Evolutionary conservation across 2,329 filamentous ascomycete genomes (phyloP).

Genomic region (Leptographium radiaticola): DNA sequence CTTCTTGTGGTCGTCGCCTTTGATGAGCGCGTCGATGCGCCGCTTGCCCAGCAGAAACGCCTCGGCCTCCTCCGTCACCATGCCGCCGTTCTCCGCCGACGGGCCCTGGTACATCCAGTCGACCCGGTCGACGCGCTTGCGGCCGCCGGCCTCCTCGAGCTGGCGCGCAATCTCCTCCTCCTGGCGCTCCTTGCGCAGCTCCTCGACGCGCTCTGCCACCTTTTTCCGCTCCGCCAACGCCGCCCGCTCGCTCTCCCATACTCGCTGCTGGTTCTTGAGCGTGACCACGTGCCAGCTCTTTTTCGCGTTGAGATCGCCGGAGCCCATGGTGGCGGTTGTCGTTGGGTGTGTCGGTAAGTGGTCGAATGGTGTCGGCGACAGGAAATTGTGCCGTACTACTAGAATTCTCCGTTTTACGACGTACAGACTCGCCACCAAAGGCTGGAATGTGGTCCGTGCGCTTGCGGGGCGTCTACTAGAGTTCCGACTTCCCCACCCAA

Average conservation of each 20-base stretch:
- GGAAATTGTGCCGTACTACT: too few relatives aligned
- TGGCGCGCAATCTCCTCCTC: constrained; percentile 85
- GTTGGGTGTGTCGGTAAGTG: neutral
- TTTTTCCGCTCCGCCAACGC: constrained; percentile 91
- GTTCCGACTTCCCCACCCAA: neutral
- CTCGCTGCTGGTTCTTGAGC: constrained; percentile 77
- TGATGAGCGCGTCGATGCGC: constrained; percentile 69
- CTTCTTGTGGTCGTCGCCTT: constrained; percentile 68
- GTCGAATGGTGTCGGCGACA: too few relatives aligned
- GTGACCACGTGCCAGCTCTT: constrained; percentile 90
- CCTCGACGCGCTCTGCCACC: constrained; percentile 80
- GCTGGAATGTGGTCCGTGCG: constrained; percentile 8
- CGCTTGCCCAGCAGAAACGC: constrained; percentile 87
- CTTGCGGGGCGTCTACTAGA: neutral
- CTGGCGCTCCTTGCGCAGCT: constrained; percentile 84
- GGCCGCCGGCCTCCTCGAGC: constrained; percentile 78
- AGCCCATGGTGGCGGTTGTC: constrained; percentile 45
- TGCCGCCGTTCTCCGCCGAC: constrained; percentile 56
- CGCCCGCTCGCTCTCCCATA: constrained; percentile 85
- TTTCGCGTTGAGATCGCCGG: constrained; percentile 87
- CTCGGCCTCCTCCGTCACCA: constrained; percentile 75
- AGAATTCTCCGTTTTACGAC: too few relatives aligned
- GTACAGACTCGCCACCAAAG: neutral
- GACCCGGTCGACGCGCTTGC: constrained; percentile 67
- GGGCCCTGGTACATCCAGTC: constrained; percentile 98